Evolutionary conservation across 768 basidiomycete species (phyloP), one percentile per base, ranked within the genome.

Genomic region (Naganishia antarctica): DNA sequence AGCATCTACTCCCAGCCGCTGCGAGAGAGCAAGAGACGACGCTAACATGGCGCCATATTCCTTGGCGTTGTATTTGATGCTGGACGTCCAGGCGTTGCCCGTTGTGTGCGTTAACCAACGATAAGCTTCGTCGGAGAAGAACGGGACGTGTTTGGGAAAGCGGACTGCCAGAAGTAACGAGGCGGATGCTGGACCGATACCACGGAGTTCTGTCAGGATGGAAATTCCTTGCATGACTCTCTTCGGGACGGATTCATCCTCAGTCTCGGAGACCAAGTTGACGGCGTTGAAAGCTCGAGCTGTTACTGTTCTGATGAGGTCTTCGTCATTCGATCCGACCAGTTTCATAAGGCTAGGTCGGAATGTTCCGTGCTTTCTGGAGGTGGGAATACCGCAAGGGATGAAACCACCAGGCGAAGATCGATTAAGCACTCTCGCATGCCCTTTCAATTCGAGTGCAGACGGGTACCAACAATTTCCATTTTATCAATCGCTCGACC

Each of bases 121-220:
- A 25, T 41, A 57, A 6, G 44, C 49, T 43, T 63, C 62, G 21
- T 63, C 62, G 13, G 48, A 50, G 50, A 63, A 63, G 50, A 63
- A 63, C 21, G 62, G 62, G 25, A 63, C 50, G 26, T 41, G 16
- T 1, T 45, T 5, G n/a, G 62, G 50, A 18, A 37, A 28, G 1
- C 40, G 40, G 49, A 63, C 50, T 4, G 49, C 21, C 7, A 63
- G 50, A 15, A 63, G 40, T 4, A 63, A 25, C 18, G 62, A 63
- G 37, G 62, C 62, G 16, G 49, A 41, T 26, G 62, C 62, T 25
- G 62, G 62, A 23, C 62, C 62, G 49, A 63, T 63, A 28, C 62
- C 62, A 11, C 62, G 62, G 15, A 63, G 50, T 13, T 32, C 25
- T 7, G 49, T 53, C 15, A 63, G 50, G 18, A 40, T 53, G 12